Evolutionary conservation across 2,329 filamentous ascomycete species (phyloP).

Genomic region (Colletotrichum sp.): DNA sequence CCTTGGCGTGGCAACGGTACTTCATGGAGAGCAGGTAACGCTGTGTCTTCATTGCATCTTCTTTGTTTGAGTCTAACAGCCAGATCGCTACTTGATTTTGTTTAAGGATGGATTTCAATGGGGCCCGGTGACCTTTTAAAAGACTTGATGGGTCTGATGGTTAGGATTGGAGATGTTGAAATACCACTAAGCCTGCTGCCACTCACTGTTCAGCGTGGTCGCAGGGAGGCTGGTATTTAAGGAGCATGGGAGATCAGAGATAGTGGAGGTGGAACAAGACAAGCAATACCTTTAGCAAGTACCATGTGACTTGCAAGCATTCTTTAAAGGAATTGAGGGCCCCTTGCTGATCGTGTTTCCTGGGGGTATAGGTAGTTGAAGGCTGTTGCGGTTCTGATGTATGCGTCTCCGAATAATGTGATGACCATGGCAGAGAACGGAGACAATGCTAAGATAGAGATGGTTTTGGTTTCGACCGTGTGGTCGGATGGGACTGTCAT

Average conservation of each 20-base stretch:
- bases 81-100: background rate
- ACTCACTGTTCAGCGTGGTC: background rate
- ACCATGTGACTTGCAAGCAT: background rate
- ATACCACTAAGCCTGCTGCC: background rate
- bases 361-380: accelerated
- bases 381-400: background rate
- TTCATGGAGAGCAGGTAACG: accelerated
- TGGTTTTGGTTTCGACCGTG: accelerated
- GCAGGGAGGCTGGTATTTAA: background rate
- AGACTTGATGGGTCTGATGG: background rate
- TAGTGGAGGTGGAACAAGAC: background rate
- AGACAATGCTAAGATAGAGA: background rate
- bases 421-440: background rate
- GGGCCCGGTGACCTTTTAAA: background rate
- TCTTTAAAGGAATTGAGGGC: background rate
- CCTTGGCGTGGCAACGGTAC: accelerated
- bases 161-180: background rate
- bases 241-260: background rate
- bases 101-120: background rate
- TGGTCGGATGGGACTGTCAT: accelerated
- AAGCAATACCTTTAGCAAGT: no score
- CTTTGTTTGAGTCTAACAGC: background rate
- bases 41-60: background rate
- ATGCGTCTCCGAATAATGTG: background rate
- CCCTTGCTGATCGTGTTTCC: background rate